phyloP scores from a whole-genome alignment of 139 green algal species.

The Chlamydomonas sphaeroides region DNA sequence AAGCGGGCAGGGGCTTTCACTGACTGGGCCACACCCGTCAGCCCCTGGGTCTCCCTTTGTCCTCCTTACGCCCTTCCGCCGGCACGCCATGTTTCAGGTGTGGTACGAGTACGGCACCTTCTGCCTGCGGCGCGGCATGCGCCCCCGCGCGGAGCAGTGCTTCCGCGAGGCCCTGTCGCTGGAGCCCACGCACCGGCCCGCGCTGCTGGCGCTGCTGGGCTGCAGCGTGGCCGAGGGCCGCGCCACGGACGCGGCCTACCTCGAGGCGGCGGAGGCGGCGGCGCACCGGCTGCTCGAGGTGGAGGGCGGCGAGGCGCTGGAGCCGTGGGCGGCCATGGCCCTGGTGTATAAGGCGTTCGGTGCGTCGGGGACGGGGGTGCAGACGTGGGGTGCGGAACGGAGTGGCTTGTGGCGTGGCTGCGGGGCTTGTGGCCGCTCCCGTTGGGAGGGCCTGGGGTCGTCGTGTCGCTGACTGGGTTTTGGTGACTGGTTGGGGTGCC shows the following conservation, averaged over 20 bases:
- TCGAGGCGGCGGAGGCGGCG: conserved; percentile 36
- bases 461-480: too few relatives aligned
- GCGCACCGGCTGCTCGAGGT: conserved; percentile 37
- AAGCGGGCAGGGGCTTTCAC: not conserved
- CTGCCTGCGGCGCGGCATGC: conserved; percentile 12
- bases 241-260: conserved; percentile 21
- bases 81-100: too few relatives aligned
- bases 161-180: conserved; percentile 36
- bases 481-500: too few relatives aligned
- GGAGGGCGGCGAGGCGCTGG: not conserved
- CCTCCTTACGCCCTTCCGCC: too few relatives aligned
- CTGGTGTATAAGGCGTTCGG: conserved; percentile 33
- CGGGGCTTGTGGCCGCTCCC: too few relatives aligned
- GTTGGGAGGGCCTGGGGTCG: too few relatives aligned
- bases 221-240: conserved; percentile 23
- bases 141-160: conserved; percentile 31
- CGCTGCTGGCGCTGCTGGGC: conserved; percentile 40
- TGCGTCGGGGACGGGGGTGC: too few relatives aligned
- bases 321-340: conserved; percentile 28
- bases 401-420: too few relatives aligned
- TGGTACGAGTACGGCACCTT: conserved; percentile 42
- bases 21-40: too few relatives aligned
- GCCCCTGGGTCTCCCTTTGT: too few relatives aligned
- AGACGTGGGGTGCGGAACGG: too few relatives aligned
- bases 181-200: conserved; percentile 18